Percentiles rank a stretch among this genome's conserved stretches.
Evolutionary conservation across 371 early-diverging fungal species (phyloP).

Genomic region (Batkoa obscura): DNA sequence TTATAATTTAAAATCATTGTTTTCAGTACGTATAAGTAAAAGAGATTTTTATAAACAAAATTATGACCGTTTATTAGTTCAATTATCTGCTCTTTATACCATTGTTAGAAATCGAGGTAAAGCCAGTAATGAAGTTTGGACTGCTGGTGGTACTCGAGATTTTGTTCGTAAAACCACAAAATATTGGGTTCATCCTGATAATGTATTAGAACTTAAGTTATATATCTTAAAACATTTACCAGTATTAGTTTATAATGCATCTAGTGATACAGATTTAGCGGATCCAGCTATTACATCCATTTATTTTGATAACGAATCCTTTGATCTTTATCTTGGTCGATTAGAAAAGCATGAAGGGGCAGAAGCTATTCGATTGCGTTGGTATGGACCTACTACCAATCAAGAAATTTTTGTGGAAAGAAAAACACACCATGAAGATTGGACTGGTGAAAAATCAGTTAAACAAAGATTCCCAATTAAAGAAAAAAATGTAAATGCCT

Average conservation of each 20-base stretch:
- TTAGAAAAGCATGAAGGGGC: conserved; percentile 87
- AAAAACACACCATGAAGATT: conserved; percentile 93
- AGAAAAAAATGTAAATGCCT: conserved; percentile 82
- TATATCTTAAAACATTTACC: conserved; percentile 88
- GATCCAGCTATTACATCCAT: conserved; percentile 79
- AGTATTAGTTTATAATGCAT: conserved; percentile 70
- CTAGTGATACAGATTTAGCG: conserved; percentile 21
- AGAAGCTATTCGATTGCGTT: conserved; percentile 76
- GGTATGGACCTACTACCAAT: conserved; percentile 46
- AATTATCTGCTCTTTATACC: conserved; percentile 77
- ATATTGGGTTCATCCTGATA: conserved; percentile 98
- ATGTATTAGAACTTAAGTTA: conserved; percentile 89
- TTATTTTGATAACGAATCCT: conserved; percentile 87
- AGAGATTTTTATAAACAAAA: conserved; percentile 81
- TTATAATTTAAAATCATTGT: conserved; percentile 66
- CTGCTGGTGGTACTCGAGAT: conserved; percentile 44
- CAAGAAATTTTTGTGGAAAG: conserved; percentile 87
- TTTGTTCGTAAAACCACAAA: conserved; percentile 80
- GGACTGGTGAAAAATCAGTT: conserved; percentile 86
- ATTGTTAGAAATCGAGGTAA: conserved; percentile 71
- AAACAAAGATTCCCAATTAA: conserved; percentile 91
- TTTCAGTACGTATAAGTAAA: conserved; percentile 67
- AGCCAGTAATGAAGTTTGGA: conserved; percentile 14
- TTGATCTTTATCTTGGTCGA: conserved; percentile 82
- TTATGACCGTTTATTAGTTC: conserved; percentile 72